Conservation (phyloP, 169 alveolate species). For the Cryptosporidium felis region DNA sequence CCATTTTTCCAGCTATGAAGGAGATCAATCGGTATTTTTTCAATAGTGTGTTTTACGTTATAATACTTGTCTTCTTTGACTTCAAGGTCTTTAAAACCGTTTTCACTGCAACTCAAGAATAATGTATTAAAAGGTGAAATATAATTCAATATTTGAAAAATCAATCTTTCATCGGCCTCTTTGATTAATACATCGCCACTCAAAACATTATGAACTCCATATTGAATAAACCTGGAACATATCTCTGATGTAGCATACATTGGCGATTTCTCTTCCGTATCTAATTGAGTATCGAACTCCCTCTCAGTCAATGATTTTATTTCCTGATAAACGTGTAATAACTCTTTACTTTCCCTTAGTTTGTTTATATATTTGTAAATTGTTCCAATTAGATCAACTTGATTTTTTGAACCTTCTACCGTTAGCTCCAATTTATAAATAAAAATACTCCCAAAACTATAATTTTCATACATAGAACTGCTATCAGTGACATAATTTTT, state of each 20-base stretch:
- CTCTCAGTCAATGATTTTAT: constrained; percentile 35
- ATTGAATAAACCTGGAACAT: constrained; percentile 49
- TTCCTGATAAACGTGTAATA: constrained; percentile 1
- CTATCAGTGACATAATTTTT: background rate
- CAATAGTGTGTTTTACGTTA: constrained; percentile 32
- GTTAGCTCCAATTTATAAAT: constrained; percentile 44
- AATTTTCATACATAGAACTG: constrained; percentile 37
- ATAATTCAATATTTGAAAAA: background rate
- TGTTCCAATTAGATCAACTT: background rate
- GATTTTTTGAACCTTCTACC: constrained; percentile 1
- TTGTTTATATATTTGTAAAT: constrained; percentile 45
- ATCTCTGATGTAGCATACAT: constrained; percentile 47
- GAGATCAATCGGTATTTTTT: background rate
- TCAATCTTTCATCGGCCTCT: constrained; percentile 43
- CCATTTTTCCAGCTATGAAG: background rate
- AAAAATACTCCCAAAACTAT: constrained; percentile 39
- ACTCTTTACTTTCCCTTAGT: constrained; percentile 8
- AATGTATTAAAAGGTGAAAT: constrained; percentile 40
- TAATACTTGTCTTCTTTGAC: background rate
- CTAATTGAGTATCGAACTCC: constrained; percentile 32
- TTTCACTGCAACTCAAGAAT: background rate
- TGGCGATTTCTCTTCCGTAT: constrained; percentile 27
- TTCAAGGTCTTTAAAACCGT: background rate
- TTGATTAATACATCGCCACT: constrained; percentile 54
- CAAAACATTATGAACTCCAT: constrained; percentile 43